Conservation (phyloP, 2,329 filamentous ascomycete genomes). For the Ceratocystis ficicola region DNA sequence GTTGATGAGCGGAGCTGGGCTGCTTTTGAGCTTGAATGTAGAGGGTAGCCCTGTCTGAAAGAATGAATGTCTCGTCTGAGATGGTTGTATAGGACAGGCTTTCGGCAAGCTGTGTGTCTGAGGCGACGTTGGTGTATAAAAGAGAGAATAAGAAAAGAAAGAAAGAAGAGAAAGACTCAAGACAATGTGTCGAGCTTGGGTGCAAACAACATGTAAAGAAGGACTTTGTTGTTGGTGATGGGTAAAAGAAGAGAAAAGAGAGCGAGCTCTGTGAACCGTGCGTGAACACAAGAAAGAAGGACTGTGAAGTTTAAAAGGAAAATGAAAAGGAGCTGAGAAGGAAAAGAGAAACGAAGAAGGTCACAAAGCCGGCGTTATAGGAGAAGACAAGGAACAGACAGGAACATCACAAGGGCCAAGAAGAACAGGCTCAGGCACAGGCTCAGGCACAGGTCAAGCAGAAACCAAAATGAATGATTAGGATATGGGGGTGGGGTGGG, state of each 20-base stretch:
- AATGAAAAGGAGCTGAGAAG: not conserved
- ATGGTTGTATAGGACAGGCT: conserved; percentile 6
- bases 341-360: conserved; percentile 5
- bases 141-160: conserved; percentile 16
- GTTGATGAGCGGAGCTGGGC: conserved; percentile 21
- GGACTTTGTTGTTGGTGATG: not conserved
- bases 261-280: not conserved
- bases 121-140: conserved; percentile 6
- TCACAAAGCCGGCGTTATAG: conserved; percentile 15
- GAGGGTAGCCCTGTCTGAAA: not conserved
- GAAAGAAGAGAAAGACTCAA: conserved; percentile 12
- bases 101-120: conserved; percentile 1
- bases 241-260: conserved; percentile 2
- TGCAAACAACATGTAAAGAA: not conserved
- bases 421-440: not conserved
- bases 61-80: conserved; percentile 14
- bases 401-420: not conserved
- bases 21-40: conserved; percentile 1
- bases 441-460: not conserved
- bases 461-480: no score
- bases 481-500: no score
- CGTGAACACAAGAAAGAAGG: conserved; percentile 1
- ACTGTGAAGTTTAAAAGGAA: not conserved
- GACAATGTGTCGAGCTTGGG: not conserved
- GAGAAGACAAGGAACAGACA: not conserved